Percentiles rank a stretch among this genome's conserved stretches.
Evolutionary conservation across 192 early-diverging fungal species (phyloP).

Genomic region (Coemansia sp.): DNA sequence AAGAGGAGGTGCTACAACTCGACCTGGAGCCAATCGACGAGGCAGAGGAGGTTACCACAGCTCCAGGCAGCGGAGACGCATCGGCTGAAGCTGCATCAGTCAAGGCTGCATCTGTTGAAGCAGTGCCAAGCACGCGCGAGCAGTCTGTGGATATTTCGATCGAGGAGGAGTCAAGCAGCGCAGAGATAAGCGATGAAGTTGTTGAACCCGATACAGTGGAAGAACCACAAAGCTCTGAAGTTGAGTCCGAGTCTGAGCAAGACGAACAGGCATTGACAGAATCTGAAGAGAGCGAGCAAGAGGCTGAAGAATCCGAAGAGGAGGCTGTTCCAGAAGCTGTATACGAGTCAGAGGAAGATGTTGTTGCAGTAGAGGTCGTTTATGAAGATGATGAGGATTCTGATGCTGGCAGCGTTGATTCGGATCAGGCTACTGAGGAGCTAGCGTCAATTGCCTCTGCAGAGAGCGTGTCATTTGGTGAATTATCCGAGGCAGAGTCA

Average conservation of each 20-base stretch:
- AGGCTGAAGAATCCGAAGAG: constrained; percentile 14
- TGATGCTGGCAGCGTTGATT: constrained; percentile 14
- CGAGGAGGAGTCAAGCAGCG: constrained; percentile 6
- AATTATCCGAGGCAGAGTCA: constrained; percentile 5
- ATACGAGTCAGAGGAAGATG: constrained; percentile 4
- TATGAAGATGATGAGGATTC: background rate
- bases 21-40: constrained; percentile 48
- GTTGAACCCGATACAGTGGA: constrained; percentile 8
- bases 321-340: background rate
- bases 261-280: background rate
- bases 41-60: constrained; percentile 33
- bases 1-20: constrained; percentile 36
- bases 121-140: background rate
- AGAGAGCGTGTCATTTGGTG: constrained; percentile 3
- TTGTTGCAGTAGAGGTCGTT: background rate
- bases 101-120: background rate
- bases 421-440: constrained; percentile 36
- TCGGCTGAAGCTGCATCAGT: background rate
- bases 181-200: background rate
- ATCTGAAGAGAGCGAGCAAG: constrained; percentile 6
- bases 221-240: constrained; percentile 7
- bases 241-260: constrained; percentile 5
- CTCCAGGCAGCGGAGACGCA: background rate
- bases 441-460: constrained; percentile 23
- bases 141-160: constrained; percentile 19